Percentiles rank a stretch among this genome's conserved stretches.
Evolutionary conservation across 345 rosid species (phyloP).

Genomic region (Corchorus olitorius): DNA sequence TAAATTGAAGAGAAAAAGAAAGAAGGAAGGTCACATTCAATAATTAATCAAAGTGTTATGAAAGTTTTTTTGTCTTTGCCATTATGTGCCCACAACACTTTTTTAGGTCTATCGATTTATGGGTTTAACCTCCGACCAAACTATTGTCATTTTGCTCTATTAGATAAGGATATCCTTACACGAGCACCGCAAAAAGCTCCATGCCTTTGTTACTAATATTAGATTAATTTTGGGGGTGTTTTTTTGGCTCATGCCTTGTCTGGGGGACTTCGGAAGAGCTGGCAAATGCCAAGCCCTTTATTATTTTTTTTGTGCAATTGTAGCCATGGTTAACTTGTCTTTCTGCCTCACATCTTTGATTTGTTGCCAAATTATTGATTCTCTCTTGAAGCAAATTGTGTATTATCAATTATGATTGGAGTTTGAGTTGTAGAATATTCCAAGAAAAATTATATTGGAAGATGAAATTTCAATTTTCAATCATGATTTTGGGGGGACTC

Average conservation of each 20-base stretch:
- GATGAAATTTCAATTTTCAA: not conserved
- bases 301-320: not conserved
- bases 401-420: not conserved
- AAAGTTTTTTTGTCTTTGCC: constrained; percentile 11
- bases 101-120: not conserved
- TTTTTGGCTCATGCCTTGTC: constrained; percentile 10
- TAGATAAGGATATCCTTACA: constrained; percentile 26
- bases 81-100: constrained; percentile 21
- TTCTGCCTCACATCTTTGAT: not conserved
- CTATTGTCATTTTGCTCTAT: constrained; percentile 24
- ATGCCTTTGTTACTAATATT: not conserved
- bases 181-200: constrained; percentile 15
- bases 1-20: not conserved
- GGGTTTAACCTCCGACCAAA: constrained; percentile 33
- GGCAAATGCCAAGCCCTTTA: not conserved
- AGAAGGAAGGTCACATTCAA: constrained; percentile 25
- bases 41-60: constrained; percentile 18
- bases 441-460: no score
- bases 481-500: constrained; percentile 2
- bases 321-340: not conserved
- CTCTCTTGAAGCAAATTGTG: not conserved
- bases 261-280: constrained; percentile 2
- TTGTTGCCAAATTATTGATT: constrained; percentile 12
- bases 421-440: constrained; percentile 1
- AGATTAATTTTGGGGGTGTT: not conserved